Conservation (phyloP, 495 filamentous ascomycete genomes). For the Staphylotrichum longicolle region DNA sequence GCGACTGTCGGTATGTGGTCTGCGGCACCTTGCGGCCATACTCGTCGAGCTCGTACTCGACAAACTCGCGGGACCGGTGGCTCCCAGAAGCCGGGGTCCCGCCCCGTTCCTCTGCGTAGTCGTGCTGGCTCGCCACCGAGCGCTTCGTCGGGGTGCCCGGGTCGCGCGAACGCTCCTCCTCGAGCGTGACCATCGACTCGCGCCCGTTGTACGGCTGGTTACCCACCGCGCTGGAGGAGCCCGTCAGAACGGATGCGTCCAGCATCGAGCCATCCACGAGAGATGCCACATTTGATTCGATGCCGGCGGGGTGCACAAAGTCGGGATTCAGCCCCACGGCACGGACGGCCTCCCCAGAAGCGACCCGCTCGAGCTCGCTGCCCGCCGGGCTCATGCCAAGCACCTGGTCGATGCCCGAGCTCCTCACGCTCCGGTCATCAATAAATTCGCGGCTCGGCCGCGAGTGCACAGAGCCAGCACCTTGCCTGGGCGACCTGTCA, state of each 20-base stretch:
- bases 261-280: conserved; percentile 80
- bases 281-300: conserved; percentile 86
- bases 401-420: conserved; percentile 52
- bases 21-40: conserved; percentile 53
- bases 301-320: conserved; percentile 67
- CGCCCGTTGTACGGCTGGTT: conserved; percentile 35
- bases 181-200: conserved; percentile 39
- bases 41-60: conserved; percentile 53
- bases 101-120: conserved; percentile 23
- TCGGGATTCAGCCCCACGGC: conserved; percentile 69
- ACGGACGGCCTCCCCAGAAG: conserved; percentile 65
- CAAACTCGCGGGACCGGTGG: conserved; percentile 33
- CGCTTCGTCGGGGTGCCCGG: conserved; percentile 40
- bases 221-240: conserved; percentile 42
- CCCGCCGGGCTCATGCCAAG: conserved; percentile 65
- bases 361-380: conserved; percentile 62
- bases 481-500: conserved; percentile 37
- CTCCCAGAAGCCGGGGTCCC: conserved; percentile 29
- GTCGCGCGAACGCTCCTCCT: conserved; percentile 31
- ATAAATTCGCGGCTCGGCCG: conserved; percentile 40
- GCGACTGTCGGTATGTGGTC: conserved; percentile 39
- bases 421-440: conserved; percentile 42
- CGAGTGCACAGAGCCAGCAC: conserved; percentile 34
- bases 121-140: conserved; percentile 34
- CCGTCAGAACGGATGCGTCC: conserved; percentile 63